phyloP scores from a whole-genome alignment of 2,329 filamentous ascomycete species.

The Penicillium polonicum region DNA sequence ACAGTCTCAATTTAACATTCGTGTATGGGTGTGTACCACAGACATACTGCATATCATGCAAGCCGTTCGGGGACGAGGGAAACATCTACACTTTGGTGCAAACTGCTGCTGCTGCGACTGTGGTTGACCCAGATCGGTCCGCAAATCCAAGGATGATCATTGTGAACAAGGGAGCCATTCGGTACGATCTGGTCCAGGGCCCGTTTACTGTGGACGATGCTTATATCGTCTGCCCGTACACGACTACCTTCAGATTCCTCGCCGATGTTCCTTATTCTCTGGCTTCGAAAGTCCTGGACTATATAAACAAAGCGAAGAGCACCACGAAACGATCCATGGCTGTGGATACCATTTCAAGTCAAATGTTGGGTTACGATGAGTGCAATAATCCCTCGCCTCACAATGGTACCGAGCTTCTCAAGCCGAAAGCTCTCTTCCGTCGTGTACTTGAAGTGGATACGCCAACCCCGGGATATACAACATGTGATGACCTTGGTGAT shows the following conservation, averaged over 20 bases:
- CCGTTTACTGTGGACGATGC: no score
- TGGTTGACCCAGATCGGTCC: slow-evolving; percentile 54
- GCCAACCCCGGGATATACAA: slow-evolving; percentile 5
- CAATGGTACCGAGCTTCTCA: slow-evolving; percentile 2
- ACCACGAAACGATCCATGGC: slow-evolving; percentile 2
- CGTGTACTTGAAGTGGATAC: slow-evolving; percentile 1
- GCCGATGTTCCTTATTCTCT: slow-evolving; percentile 10
- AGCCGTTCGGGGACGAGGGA: slow-evolving; percentile 41
- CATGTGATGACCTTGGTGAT: slow-evolving; percentile 10
- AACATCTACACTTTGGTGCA: slow-evolving; percentile 44
- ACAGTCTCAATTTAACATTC: slow-evolving; percentile 55
- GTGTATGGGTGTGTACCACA: slow-evolving; percentile 61
- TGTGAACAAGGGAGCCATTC: slow-evolving; percentile 60
- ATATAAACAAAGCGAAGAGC: not conserved
- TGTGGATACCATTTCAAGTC: slow-evolving; percentile 6
- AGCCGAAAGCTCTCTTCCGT: slow-evolving; percentile 6
- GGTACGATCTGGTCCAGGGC: slow-evolving; percentile 63
- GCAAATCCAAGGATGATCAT: slow-evolving; percentile 57
- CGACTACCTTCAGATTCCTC: slow-evolving; percentile 4
- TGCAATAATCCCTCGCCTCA: slow-evolving; percentile 4
- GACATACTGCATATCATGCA: slow-evolving; percentile 59
- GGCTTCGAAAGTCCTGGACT: slow-evolving; percentile 4
- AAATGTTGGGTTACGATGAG: slow-evolving; percentile 11
- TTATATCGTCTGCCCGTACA: slow-evolving; percentile 10
- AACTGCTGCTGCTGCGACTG: slow-evolving; percentile 50